These are phyloP conservation scores for Acanthamoeba healyi DNA, from an alignment of 208 protist species.

Conservation along the genomic window DNA sequence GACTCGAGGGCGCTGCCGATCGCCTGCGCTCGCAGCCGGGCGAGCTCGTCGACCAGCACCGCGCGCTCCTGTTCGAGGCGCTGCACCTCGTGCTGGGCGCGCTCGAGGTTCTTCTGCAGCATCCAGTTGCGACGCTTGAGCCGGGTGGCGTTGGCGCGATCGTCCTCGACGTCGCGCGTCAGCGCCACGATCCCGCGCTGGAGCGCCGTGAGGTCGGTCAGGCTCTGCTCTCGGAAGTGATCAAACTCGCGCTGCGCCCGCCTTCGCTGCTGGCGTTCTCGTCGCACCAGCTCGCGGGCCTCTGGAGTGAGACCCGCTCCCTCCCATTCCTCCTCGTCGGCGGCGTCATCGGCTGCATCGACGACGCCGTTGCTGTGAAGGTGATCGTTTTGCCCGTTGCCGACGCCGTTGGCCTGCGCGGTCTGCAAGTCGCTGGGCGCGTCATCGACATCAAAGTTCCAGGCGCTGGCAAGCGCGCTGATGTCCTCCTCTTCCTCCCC, in stretches of 20 bases:
- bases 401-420: not conserved
- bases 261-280: not conserved
- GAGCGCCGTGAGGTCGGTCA: not conserved
- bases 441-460: not conserved
- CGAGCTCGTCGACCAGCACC: not conserved
- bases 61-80: conserved; percentile 12
- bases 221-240: not conserved
- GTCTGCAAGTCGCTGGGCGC: not conserved
- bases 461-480: not conserved
- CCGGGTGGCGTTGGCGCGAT: not conserved
- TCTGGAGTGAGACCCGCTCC: not conserved
- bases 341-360: not conserved
- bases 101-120: conserved; percentile 11
- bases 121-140: conserved; percentile 16
- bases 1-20: too few species aligned
- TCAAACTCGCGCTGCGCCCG: conserved; percentile 1
- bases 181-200: not conserved
- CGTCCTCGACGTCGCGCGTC: not conserved
- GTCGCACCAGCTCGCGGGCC: not conserved
- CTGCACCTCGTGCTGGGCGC: not conserved
- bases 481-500: not conserved
- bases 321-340: not conserved
- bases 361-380: not conserved
- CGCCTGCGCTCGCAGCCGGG: not conserved
- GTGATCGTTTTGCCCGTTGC: not conserved